Conservation (phyloP, 2,329 filamentous ascomycete genomes). For the Exophiala lecanii-corni region DNA sequence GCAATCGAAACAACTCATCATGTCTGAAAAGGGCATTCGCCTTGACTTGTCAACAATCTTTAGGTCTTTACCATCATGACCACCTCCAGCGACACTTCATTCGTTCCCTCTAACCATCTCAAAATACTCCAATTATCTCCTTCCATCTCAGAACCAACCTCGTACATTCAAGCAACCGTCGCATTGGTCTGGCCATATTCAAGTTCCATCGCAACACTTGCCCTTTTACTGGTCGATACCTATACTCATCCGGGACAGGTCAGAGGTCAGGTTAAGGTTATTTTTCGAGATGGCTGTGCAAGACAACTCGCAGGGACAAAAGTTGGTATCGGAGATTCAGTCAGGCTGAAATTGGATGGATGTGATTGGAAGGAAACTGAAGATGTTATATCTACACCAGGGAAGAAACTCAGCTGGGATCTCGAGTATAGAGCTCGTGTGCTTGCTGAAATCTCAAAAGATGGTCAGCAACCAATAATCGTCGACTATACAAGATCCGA, state of each 20-base stretch:
- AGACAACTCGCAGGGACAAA: conserved; percentile 61
- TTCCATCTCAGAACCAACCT: conserved; percentile 26
- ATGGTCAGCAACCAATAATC: conserved; percentile 1
- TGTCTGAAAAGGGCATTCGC: no score
- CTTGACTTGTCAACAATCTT: no score
- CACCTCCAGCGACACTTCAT: not conserved
- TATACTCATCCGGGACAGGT: conserved; percentile 74
- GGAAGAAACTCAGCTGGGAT: conserved; percentile 55
- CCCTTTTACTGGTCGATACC: conserved; percentile 76
- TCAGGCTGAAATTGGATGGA: conserved; percentile 65
- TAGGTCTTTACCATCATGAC: no score
- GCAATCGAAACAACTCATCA: no score
- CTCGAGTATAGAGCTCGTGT: conserved; percentile 39
- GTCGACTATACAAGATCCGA: conserved; percentile 14
- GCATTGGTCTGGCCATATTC: conserved; percentile 92
- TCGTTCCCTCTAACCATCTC: conserved; percentile 11
- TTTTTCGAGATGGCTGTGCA: conserved; percentile 67
- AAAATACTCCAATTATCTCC: conserved; percentile 40
- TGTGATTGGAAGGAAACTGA: conserved; percentile 59
- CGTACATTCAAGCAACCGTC: conserved; percentile 62
- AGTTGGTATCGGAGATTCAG: conserved; percentile 72
- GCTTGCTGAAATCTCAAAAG: conserved; percentile 8
- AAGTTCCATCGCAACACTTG: conserved; percentile 65
- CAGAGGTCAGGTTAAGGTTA: conserved; percentile 75
- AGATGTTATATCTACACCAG: conserved; percentile 49